Evolutionary conservation across 768 basidiomycete genomes (phyloP), one percentile per base, ranked within the genome.

Genomic region (Lactifluus volemus): DNA sequence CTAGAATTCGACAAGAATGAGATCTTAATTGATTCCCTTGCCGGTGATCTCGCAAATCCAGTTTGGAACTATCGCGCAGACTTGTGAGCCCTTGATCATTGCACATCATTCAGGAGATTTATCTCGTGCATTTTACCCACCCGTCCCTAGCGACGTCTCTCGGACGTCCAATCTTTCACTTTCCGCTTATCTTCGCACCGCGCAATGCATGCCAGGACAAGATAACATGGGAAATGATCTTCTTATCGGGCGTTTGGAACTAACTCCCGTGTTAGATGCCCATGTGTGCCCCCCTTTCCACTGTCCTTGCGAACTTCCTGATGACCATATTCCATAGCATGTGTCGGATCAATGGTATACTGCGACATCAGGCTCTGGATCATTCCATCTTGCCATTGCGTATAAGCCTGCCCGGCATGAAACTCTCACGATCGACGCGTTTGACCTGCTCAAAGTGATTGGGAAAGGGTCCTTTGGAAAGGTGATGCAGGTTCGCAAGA

Each of bases 401-500:
- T 99, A 92, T 80, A 92, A 90, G 68, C 92, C 95, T 0, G 84
- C 81, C 30, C 84, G 89, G 60, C 84, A 86, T 67, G 86, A 91
- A 70, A 77, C 88, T 4, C 79, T 98, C 50, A 92, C 92, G n/a
- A 98, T 98, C 69, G 95, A 98, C 68, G 87, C 86, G 4, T 98
- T 99, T 70, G 96, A 99, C 63, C 77, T 99, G 52, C 86, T 99
- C 69, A 97, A 95, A 72, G 96, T 99, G 49, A 96, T 99, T 61
- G 95, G 96, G 19, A 98, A 98, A 74, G 96, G 97, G 11, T 89
- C 86, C 62, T 99, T 99, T 68, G 96, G 97, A 15, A 99, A 99
- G 74, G 95, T 96, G 41, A 98, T 98, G 97, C 96, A 99, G 81
- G 96, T 99, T 45, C 88, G 94, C 56, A 99, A 99, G 77, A 95